A percentile compares a stretch with the other conserved stretches of the same genome.
Evolutionary conservation across 2,329 filamentous ascomycete genomes (phyloP).

Genomic region (Helicocarpus griseus): DNA sequence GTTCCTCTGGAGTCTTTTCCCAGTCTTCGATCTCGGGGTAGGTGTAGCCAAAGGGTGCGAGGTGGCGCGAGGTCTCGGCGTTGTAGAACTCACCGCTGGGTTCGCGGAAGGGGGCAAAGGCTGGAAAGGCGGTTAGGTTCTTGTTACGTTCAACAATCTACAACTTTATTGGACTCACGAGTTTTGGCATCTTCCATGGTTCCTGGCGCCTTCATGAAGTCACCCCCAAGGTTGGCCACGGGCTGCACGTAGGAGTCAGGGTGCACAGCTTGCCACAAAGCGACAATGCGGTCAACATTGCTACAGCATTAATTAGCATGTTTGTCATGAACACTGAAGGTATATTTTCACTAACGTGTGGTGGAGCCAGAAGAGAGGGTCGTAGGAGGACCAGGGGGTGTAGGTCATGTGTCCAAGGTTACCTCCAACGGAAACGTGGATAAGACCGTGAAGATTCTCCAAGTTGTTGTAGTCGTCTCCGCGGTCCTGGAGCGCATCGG

Average conservation of each 20-base stretch:
- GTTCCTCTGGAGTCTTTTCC: slow-evolving; percentile 26
- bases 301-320: slow-evolving; percentile 17
- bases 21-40: slow-evolving; percentile 56
- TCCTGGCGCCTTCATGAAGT: slow-evolving; percentile 51
- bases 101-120: slow-evolving; percentile 59
- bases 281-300: slow-evolving; percentile 65
- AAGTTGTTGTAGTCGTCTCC: slow-evolving; percentile 20
- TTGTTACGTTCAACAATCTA: not conserved
- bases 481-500: slow-evolving; percentile 11
- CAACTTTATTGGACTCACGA: slow-evolving; percentile 22
- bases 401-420: slow-evolving; percentile 59
- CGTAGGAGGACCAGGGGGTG: slow-evolving; percentile 64
- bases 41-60: slow-evolving; percentile 59
- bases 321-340: not conserved
- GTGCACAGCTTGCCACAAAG: slow-evolving; percentile 68
- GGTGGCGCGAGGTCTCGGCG: slow-evolving; percentile 51
- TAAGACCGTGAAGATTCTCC: slow-evolving; percentile 38
- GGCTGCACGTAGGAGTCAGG: slow-evolving; percentile 57
- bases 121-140: slow-evolving; percentile 11
- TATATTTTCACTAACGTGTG: slow-evolving; percentile 38
- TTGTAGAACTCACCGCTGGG: slow-evolving; percentile 55
- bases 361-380: slow-evolving; percentile 70
- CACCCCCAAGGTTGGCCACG: slow-evolving; percentile 45
- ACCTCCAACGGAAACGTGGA: slow-evolving; percentile 47
- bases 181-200: slow-evolving; percentile 47